phyloP scores from a whole-genome alignment of 2,329 filamentous ascomycete species.

The Alternaria arbusti region DNA sequence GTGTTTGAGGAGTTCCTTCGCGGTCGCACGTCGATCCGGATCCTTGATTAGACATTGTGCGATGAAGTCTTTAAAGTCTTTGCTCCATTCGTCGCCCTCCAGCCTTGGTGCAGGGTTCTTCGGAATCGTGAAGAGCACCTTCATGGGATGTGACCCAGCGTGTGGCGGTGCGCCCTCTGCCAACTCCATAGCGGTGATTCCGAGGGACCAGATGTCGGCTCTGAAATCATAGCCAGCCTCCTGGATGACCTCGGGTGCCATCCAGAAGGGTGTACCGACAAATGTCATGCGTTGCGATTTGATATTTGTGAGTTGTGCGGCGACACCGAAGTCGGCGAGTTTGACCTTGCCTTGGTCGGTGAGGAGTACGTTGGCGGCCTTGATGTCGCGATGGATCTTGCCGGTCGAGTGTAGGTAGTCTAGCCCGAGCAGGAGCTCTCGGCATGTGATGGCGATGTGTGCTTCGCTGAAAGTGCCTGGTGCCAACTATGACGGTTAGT shows the following conservation, averaged over 20 bases:
- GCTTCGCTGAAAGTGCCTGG: constrained; percentile 85
- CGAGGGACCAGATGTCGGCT: constrained; percentile 96
- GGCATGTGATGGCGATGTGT: constrained; percentile 93
- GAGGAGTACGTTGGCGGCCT: constrained; percentile 95
- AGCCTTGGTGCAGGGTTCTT: constrained; percentile 86
- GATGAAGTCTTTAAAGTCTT: constrained; percentile 93
- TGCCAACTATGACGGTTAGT: constrained; percentile 70
- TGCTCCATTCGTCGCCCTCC: constrained; percentile 80
- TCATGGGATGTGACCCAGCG: constrained; percentile 97
- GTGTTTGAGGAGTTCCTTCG: constrained; percentile 86
- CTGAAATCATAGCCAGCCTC: constrained; percentile 98
- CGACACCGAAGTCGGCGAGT: constrained; percentile 95
- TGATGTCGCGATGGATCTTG: constrained; percentile 96
- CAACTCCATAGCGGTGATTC: constrained; percentile 91
- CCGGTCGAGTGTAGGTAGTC: constrained; percentile 93
- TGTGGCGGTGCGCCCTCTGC: constrained; percentile 93
- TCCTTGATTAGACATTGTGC: constrained; percentile 91
- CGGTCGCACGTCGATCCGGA: constrained; percentile 80
- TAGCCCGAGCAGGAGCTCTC: constrained; percentile 85
- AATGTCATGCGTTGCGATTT: constrained; percentile 98
- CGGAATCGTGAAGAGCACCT: constrained; percentile 93
- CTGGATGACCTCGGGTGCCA: constrained; percentile 98
- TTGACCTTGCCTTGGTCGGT: constrained; percentile 91
- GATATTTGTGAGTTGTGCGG: constrained; percentile 94
- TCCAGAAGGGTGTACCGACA: constrained; percentile 99